phyloP scores from a whole-genome alignment of 2,329 filamentous ascomycete species.

The Penicillium glabrum region DNA sequence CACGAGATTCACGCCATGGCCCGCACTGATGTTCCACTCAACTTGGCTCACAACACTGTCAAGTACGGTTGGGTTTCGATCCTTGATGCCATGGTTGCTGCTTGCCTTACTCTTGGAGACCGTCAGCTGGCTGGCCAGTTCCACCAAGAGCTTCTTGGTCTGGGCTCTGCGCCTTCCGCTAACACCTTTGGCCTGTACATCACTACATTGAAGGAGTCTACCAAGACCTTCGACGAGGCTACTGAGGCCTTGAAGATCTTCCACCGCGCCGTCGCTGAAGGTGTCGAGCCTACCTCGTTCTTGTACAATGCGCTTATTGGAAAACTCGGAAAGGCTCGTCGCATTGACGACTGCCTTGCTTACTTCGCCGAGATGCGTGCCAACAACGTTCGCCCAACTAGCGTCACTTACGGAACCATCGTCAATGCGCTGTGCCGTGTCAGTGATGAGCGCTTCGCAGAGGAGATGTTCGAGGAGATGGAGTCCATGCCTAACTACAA shows the following conservation, averaged over 20 bases:
- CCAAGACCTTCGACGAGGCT: conserved; percentile 96
- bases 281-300: conserved; percentile 94
- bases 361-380: conserved; percentile 98
- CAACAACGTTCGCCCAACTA: conserved; percentile 89
- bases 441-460: conserved; percentile 95
- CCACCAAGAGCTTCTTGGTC: conserved; percentile 86
- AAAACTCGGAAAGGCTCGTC: conserved; percentile 95
- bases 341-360: conserved; percentile 96
- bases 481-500: conserved; percentile 99
- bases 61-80: conserved; percentile 97
- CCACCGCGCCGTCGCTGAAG: conserved; percentile 86
- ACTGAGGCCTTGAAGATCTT: conserved; percentile 98
- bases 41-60: conserved; percentile 80
- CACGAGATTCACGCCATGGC: conserved; percentile 89
- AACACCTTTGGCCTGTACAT: conserved; percentile 99
- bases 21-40: conserved; percentile 79
- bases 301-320: conserved; percentile 97
- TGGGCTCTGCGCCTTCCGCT: conserved; percentile 87
- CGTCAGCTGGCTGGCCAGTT: conserved; percentile 79
- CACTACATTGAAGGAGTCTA: conserved; percentile 95
- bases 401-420: conserved; percentile 96
- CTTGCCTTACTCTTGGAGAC: conserved; percentile 79
- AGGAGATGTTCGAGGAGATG: conserved; percentile 99
- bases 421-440: conserved; percentile 97
- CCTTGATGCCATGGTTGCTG: conserved; percentile 92